Base-by-base conservation (phyloP, 2,329 filamentous ascomycete species). In the Diplodia seriata region DNA sequence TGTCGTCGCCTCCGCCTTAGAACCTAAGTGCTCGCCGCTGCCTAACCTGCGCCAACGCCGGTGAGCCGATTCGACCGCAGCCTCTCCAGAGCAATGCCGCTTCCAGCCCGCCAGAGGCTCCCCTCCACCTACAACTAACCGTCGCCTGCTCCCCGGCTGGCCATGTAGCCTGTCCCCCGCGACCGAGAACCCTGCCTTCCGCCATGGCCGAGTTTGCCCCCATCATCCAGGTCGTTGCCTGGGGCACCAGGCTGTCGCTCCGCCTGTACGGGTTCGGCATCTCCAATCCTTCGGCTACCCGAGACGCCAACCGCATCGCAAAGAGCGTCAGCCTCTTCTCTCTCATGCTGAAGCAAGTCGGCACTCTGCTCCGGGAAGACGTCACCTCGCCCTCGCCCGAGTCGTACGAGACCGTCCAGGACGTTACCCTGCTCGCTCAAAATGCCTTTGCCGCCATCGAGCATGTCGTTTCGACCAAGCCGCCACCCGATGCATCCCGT, bases 321-420 rank as follows among this genome's bases (percentile, higher is more conserved):
- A 76, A 71, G 64, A 70, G 72, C n/a, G 74, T 79, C 66, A 78
- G 75, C 69, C 73, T 73, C 49, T 76, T 80, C 55, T 75, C 75
- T 53, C 72, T 75, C 8, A 76, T 75, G 38, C 63, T 80, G 68
- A 79, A 80, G 70, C 77, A 81, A 64, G 71, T 79, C 23, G 78
- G 77, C 55, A 76, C 76, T 0, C 72, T 76, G 50, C 75, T 80
- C 51, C 77, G 75, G 38, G 77, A 80, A 67, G 75, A 81, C 68
- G 76, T 77, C 69, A 74, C 72, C 12, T 66, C 80, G 15, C 77
- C 77, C 43, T 79, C 78, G 33, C 69, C 68, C 23, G 75, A 79
- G 70, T 77, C 79, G 61, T 71, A 74, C 36, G 74, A 79, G 43
- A 73, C 72, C 4, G 70, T 80, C 8, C 72, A 78, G 55, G 74